Conservation (phyloP, 768 basidiomycete species). For the Hygrophorus pudorinus region DNA sequence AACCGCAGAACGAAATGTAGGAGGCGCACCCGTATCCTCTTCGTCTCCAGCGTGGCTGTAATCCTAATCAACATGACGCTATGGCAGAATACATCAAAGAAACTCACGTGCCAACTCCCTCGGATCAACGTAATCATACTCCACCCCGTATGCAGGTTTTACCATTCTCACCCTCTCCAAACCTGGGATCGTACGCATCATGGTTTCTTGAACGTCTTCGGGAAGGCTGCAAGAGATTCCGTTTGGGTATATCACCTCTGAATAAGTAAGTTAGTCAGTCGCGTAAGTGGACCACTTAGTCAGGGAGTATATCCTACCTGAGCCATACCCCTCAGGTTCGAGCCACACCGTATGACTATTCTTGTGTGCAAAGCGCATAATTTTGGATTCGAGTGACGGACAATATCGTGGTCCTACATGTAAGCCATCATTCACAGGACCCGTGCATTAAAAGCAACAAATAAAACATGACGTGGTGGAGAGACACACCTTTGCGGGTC, state of each 20-base stretch:
- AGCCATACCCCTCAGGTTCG: conserved; percentile 88
- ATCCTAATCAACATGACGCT: not conserved
- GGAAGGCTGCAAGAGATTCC: conserved; percentile 85
- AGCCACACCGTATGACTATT: conserved; percentile 71
- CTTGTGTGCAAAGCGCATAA: conserved; percentile 69
- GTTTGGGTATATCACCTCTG: conserved; percentile 84
- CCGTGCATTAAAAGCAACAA: not conserved
- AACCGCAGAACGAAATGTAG: not conserved
- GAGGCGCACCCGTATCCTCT: conserved; percentile 52
- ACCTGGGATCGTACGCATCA: conserved; percentile 80
- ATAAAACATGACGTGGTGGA: conserved; percentile 10
- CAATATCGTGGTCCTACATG: conserved; percentile 78
- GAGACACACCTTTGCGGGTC: conserved; percentile 57
- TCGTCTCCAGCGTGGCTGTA: conserved; percentile 81
- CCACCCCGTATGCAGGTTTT: conserved; percentile 83
- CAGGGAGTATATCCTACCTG: conserved; percentile 34
- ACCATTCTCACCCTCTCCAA: conserved; percentile 80
- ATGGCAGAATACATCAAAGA: conserved; percentile 17
- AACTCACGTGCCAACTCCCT: conserved; percentile 56
- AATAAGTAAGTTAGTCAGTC: not conserved
- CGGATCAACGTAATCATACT: conserved; percentile 88
- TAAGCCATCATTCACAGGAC: not conserved
- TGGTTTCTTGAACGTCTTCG: conserved; percentile 71
- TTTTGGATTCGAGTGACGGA: conserved; percentile 83
- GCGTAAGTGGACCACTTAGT: not conserved